Evolutionary conservation across 2,329 filamentous ascomycete genomes (phyloP).

Genomic region (Ilyonectria destructans): DNA sequence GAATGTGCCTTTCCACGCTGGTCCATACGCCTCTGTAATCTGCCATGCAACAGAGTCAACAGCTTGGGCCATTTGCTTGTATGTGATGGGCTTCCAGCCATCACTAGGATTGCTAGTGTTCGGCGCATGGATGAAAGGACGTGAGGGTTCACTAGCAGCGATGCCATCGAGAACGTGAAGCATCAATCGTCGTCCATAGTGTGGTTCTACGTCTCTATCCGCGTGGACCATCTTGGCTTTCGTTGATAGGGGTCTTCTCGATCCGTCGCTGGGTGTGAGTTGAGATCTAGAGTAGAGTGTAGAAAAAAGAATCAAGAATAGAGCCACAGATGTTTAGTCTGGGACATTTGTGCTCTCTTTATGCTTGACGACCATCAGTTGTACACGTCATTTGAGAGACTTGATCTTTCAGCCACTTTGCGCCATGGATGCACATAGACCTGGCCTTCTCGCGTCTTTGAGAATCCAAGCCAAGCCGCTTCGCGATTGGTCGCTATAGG

Average conservation of each 20-base stretch:
- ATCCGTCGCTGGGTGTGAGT: too few species aligned
- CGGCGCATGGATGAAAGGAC: neutral
- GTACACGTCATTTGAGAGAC: neutral
- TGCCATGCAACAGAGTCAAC: neutral
- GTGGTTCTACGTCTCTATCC: neutral
- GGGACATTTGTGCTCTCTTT: neutral
- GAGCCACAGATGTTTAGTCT: too few species aligned
- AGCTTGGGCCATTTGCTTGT: neutral
- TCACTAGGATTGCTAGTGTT: neutral
- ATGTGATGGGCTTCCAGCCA: neutral
- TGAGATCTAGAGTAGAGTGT: too few species aligned
- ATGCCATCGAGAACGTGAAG: neutral
- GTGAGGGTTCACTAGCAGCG: neutral
- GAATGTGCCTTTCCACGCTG: neutral
- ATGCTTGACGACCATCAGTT: neutral
- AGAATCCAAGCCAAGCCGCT: too few species aligned
- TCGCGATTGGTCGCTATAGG: too few species aligned
- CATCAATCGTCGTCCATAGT: slow-evolving; percentile 1
- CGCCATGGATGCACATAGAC: too few species aligned
- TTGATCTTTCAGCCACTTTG: too few species aligned
- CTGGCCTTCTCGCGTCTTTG: too few species aligned
- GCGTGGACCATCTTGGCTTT: neutral
- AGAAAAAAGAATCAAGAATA: too few species aligned
- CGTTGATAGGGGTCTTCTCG: too few species aligned
- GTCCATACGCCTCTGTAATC: neutral